These are phyloP conservation scores for Tulasnella sp. DNA, from an alignment of 768 basidiomycete genomes.

Conservation along the genomic window DNA sequence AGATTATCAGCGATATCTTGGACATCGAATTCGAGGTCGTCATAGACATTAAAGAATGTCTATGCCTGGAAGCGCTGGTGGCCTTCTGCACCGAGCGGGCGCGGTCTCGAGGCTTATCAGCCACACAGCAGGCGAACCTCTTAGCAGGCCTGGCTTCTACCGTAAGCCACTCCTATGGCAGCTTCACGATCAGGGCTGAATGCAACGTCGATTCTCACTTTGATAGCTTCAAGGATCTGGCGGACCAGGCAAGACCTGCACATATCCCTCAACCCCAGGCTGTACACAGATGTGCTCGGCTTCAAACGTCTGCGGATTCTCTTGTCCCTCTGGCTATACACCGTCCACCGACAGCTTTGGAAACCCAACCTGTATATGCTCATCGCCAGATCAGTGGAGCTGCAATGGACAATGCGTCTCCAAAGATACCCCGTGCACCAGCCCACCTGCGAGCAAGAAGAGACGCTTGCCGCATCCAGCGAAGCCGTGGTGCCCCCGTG, in stretches of 20 bases:
- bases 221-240: no score
- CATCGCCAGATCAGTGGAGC: not conserved
- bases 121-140: not conserved
- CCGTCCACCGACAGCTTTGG: not conserved
- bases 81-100: not conserved
- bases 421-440: not conserved
- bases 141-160: no score
- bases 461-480: not conserved
- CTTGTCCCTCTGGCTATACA: not conserved
- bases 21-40: not conserved
- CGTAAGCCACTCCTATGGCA: not conserved
- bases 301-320: slow-evolving; percentile 6
- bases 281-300: not conserved
- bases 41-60: not conserved
- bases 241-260: no score
- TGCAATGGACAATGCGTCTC: slow-evolving; percentile 2
- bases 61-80: not conserved
- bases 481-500: not conserved
- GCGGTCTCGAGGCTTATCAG: not conserved
- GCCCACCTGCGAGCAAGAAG: not conserved
- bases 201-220: no score
- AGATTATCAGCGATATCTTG: no score
- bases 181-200: accelerated
- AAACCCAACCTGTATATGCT: not conserved
- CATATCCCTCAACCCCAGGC: no score